Evolutionary conservation across 495 filamentous ascomycete genomes (phyloP), one percentile per base, ranked within the genome.

Genomic region (Penicillium coprophilum): DNA sequence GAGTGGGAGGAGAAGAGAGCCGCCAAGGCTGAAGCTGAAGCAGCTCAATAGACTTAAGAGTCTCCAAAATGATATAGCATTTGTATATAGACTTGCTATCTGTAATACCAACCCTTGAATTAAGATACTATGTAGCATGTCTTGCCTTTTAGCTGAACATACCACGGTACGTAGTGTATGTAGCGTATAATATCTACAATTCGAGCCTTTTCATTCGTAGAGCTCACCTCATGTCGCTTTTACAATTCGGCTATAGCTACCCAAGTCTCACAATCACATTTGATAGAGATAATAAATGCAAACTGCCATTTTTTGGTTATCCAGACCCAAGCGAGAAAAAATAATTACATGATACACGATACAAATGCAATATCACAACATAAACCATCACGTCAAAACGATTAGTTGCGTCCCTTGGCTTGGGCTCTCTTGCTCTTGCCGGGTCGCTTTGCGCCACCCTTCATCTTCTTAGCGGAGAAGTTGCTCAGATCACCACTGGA

Each of bases 391-490:
- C 32, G 19, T 40, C 11, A n/a, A 61, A 30, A 30, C 48, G 28
- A 38, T 59, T 56, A 69, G 36, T 51, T 41, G 17, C 71, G 70
- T 20, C 70, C 71, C 64, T 70, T 69, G 17, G 70, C 69, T 5
- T 65, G 71, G 36, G 77, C 77, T 57, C 87, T 78, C 75, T 82
- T 81, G 62, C 79, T 85, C 78, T 89, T 90, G 12, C 87, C 87
- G 19, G 79, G 78, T 50, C 87, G 78, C 70, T 82, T 79, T 11
- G 77, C 53, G 23, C 71, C 75, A 41, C 70, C 71, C 79, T 96
- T 96, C 88, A 96, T 95, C 80, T 87, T 87, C 82, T 85, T 91
- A 20, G 70, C 78, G 43, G 84, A 91, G 77, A 92, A 97, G 6
- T 80, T 81, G 58, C 83, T 82, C 67, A 95, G 63, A 74, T 97